Conservation (phyloP, 2,329 filamentous ascomycete species). For the Colletotrichum magnum region DNA sequence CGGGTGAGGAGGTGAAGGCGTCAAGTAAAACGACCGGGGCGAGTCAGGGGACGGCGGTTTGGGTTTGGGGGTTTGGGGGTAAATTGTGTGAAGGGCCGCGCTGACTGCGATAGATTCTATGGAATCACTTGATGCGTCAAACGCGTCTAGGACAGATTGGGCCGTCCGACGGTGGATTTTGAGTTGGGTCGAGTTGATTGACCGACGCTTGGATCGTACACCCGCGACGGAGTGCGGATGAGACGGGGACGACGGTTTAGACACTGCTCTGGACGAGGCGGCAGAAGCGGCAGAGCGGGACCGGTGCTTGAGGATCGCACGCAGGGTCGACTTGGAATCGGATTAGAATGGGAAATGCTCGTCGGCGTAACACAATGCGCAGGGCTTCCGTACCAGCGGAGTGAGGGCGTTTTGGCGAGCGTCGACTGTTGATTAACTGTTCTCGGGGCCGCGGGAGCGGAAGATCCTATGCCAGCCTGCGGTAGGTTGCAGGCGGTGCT, state of each 20-base stretch:
- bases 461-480: constrained; percentile 20
- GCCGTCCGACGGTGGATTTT: constrained; percentile 15
- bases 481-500: constrained; percentile 12
- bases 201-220: constrained; percentile 30
- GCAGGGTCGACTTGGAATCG: not conserved
- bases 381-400: constrained; percentile 31
- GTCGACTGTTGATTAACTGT: constrained; percentile 34
- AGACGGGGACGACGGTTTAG: constrained; percentile 9
- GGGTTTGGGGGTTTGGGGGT: constrained; percentile 7
- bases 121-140: constrained; percentile 26
- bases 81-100: constrained; percentile 14
- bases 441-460: constrained; percentile 27
- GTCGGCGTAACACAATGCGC: not conserved
- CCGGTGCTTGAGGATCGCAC: constrained; percentile 10
- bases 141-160: constrained; percentile 34
- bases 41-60: constrained; percentile 33
- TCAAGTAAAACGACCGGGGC: constrained; percentile 37
- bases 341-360: not conserved
- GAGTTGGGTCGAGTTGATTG: constrained; percentile 33
- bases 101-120: constrained; percentile 13
- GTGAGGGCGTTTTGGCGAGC: constrained; percentile 30
- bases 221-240: constrained; percentile 15
- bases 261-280: constrained; percentile 11
- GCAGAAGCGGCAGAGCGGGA: constrained; percentile 35
- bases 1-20: constrained; percentile 34